phyloP scores from a whole-genome alignment of 2,329 filamentous ascomycete genomes.

The Endoconidiophora polonica region DNA sequence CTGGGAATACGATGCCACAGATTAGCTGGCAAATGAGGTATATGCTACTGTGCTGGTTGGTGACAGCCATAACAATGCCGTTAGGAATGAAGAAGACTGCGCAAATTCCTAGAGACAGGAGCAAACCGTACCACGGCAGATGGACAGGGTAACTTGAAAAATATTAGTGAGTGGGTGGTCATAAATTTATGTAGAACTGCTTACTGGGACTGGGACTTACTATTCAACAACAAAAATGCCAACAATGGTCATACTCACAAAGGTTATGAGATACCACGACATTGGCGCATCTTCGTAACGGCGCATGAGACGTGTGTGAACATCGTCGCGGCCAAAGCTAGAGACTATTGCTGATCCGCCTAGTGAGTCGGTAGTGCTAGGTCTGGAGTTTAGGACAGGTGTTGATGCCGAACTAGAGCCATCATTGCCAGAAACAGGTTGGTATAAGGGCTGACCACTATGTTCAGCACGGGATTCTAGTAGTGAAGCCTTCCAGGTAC shows the following conservation, averaged over 20 bases:
- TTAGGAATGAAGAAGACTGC: constrained; percentile 76
- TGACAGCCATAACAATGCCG: constrained; percentile 84
- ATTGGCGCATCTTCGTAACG: constrained; percentile 69
- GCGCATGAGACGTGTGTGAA: constrained; percentile 71
- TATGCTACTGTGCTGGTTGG: constrained; percentile 74
- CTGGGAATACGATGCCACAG: constrained; percentile 67
- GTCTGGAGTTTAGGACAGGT: background rate
- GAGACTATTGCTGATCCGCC: constrained; percentile 11
- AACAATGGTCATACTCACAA: constrained; percentile 57
- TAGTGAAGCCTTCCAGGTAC: constrained; percentile 54
- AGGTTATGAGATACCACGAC: constrained; percentile 64
- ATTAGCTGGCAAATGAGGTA: constrained; percentile 77
- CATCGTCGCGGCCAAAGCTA: constrained; percentile 44
- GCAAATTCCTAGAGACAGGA: constrained; percentile 63
- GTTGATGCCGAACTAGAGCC: constrained; percentile 7
- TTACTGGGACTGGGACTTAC: constrained; percentile 28
- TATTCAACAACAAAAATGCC: constrained; percentile 78
- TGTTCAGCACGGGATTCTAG: constrained; percentile 39
- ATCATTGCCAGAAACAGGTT: constrained; percentile 27
- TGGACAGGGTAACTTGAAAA: constrained; percentile 56
- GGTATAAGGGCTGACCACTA: constrained; percentile 31
- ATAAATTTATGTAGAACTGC: background rate
- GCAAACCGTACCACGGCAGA: constrained; percentile 71
- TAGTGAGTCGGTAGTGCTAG: constrained; percentile 10
- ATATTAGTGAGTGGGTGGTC: background rate